These are phyloP conservation scores for Pleomassaria siparia DNA, from an alignment of 2,329 filamentous ascomycete genomes.

Conservation along the genomic window DNA sequence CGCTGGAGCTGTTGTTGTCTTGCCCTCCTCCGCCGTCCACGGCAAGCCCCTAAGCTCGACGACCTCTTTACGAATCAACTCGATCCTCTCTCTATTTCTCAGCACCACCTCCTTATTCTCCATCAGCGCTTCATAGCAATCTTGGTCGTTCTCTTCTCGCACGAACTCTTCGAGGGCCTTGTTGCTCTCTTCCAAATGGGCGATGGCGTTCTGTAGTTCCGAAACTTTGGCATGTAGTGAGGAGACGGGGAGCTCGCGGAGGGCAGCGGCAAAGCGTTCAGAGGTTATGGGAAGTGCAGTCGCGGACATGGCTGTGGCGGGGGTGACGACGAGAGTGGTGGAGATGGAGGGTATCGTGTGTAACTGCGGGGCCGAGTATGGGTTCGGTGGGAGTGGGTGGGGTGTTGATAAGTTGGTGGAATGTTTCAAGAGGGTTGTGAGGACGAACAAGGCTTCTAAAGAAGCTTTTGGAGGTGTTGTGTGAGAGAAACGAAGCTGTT, in stretches of 20 bases:
- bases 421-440: slow-evolving; percentile 3
- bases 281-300: slow-evolving; percentile 63
- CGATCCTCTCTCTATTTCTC: slow-evolving; percentile 67
- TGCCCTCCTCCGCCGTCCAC: slow-evolving; percentile 46
- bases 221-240: slow-evolving; percentile 73
- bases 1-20: not conserved
- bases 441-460: slow-evolving; percentile 5
- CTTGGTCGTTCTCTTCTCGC: slow-evolving; percentile 56
- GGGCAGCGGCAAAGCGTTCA: slow-evolving; percentile 65
- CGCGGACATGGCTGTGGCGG: slow-evolving; percentile 68
- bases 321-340: slow-evolving; percentile 50
- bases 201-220: slow-evolving; percentile 74
- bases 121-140: slow-evolving; percentile 72
- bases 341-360: slow-evolving; percentile 1
- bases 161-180: slow-evolving; percentile 67
- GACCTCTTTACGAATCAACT: slow-evolving; percentile 65
- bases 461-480: slow-evolving; percentile 2
- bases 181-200: slow-evolving; percentile 74
- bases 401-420: slow-evolving; percentile 2
- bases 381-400: slow-evolving; percentile 5
- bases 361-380: slow-evolving; percentile 3
- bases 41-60: slow-evolving; percentile 58
- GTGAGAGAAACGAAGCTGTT: not conserved
- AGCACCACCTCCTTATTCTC: slow-evolving; percentile 71
- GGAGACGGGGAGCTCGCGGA: slow-evolving; percentile 66